These are phyloP conservation scores for Blastobotrys illinoisensis DNA, from an alignment of 1,139 yeast genomes.

Conservation along the genomic window DNA sequence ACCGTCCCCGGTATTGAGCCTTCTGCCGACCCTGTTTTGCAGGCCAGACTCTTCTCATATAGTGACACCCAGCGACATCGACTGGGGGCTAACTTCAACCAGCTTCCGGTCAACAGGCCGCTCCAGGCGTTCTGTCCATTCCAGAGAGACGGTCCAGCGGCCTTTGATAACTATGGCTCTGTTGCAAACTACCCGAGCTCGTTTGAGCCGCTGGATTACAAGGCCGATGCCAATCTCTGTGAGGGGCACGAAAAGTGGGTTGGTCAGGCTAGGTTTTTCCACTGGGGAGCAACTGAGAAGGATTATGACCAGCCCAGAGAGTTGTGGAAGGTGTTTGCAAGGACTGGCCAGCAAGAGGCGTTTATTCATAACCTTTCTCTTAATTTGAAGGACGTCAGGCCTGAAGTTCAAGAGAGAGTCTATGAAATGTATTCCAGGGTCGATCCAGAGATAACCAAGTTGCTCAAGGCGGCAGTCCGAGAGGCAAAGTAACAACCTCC, in stretches of 20 bases:
- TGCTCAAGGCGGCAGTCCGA: constrained; percentile 9
- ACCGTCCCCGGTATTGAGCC: constrained; percentile 78
- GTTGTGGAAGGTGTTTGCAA: constrained; percentile 68
- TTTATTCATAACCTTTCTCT: constrained; percentile 79
- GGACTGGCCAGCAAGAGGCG: constrained; percentile 63
- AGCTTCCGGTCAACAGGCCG: constrained; percentile 62
- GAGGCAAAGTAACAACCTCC: no score
- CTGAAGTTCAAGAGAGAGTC: constrained; percentile 73
- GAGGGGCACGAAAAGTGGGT: constrained; percentile 77
- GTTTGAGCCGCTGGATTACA: constrained; percentile 46
- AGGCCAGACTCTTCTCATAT: constrained; percentile 74
- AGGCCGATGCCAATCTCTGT: constrained; percentile 34
- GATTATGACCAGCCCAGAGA: constrained; percentile 67
- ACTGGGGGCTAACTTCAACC: constrained; percentile 60
- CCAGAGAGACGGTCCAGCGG: constrained; percentile 82
- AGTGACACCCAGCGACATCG: constrained; percentile 71
- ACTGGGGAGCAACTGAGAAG: constrained; percentile 67
- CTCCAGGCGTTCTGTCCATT: constrained; percentile 29
- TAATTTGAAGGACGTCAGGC: constrained; percentile 65
- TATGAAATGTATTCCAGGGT: constrained; percentile 73
- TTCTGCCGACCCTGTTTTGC: constrained; percentile 79
- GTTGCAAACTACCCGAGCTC: constrained; percentile 56
- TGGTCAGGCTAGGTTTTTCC: constrained; percentile 84
- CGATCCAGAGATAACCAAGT: constrained; percentile 54
- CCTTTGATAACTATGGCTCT: constrained; percentile 72